Evolutionary conservation across 1,139 yeast species (phyloP), one percentile per base, ranked within the genome.

Genomic region (Zygosaccharomyces sapae): DNA sequence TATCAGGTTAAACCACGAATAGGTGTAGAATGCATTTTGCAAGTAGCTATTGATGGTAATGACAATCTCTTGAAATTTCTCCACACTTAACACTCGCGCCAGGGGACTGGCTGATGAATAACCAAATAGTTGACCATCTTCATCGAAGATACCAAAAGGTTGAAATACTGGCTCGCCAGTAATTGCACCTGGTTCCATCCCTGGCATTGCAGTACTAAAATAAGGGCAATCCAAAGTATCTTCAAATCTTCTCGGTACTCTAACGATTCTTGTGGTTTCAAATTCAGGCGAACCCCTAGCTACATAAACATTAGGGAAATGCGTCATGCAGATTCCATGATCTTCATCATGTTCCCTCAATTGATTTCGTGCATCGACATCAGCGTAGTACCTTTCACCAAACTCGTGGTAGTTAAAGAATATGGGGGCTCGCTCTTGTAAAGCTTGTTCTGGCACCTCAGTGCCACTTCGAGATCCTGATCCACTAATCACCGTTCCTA

Each of bases 331-430:
- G 4, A 82, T 55, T 0, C 75, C 63, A 33, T 58, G 61, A 24
- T 61, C 58, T 45, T 62, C 65, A 16, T 44, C 51, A 39, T 61
- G 65, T 38, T 61, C 65, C 18, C 45, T 49, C 6, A 50, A 47
- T 3, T 34, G 30, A 1, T 38, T 29, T 5, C 52, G 48, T 5
- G 50, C 47, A 3, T 47, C 55, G 2, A 61, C 42, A 3, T 62
- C 65, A 24, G 62, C 56, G 61, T 69, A 73, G 39, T 67, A 65
- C 2, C 67, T 63, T 20, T 70, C 68, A 9, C 76, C 56, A 58
- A 69, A 80, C 61, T 83, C 89, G 57, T 83, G 87, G 57, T 81
- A 81, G 59, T 83, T 83, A 73, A 81, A 83, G 61, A 79, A 81
- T 10, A 69, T 51, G 2, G 70, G 63, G 24, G 40, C 35, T 9